phyloP scores from a whole-genome alignment of 1,284 basidiomycete species.

The Bondarzewia mesenterica region DNA sequence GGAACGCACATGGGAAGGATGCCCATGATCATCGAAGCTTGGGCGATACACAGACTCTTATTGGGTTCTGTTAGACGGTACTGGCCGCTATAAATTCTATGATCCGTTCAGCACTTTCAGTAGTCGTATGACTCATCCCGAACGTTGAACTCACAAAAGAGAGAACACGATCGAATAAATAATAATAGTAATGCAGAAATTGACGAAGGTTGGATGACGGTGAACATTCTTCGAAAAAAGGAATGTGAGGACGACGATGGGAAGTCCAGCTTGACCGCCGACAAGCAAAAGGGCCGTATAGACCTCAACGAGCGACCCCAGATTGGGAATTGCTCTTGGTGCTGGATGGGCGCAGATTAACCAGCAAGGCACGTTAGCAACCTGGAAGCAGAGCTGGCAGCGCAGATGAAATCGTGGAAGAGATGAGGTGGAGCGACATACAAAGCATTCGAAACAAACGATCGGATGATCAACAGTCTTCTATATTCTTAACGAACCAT shows the following conservation, averaged over 20 bases:
- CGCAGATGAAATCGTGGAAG: too few relatives aligned
- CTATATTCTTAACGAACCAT: too few relatives aligned
- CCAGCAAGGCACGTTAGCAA: too few relatives aligned
- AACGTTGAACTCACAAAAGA: constrained; percentile 34
- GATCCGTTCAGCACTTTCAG: neutral
- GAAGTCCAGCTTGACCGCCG: constrained; percentile 25
- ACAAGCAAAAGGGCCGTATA: constrained; percentile 17
- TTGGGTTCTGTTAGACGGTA: constrained; percentile 13
- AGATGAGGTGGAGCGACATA: too few relatives aligned
- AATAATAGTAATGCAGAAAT: constrained; percentile 41
- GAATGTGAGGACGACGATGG: constrained; percentile 23
- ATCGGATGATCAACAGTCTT: too few relatives aligned
- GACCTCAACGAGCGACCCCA: constrained; percentile 2
- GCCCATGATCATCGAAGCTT: constrained; percentile 45
- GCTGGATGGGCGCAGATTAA: neutral
- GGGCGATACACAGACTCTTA: constrained; percentile 32
- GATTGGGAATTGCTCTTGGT: neutral
- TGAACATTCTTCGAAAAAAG: constrained; percentile 20
- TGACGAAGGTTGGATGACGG: constrained; percentile 23
- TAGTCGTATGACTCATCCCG: constrained; percentile 1
- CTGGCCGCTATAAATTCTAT: constrained; percentile 31
- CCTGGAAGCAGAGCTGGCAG: too few relatives aligned
- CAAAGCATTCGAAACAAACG: too few relatives aligned
- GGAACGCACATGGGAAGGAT: constrained; percentile 42
- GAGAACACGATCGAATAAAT: constrained; percentile 44